Evolutionary conservation across 1,284 basidiomycete genomes (phyloP).

Genomic region (Ustilago trichophora): DNA sequence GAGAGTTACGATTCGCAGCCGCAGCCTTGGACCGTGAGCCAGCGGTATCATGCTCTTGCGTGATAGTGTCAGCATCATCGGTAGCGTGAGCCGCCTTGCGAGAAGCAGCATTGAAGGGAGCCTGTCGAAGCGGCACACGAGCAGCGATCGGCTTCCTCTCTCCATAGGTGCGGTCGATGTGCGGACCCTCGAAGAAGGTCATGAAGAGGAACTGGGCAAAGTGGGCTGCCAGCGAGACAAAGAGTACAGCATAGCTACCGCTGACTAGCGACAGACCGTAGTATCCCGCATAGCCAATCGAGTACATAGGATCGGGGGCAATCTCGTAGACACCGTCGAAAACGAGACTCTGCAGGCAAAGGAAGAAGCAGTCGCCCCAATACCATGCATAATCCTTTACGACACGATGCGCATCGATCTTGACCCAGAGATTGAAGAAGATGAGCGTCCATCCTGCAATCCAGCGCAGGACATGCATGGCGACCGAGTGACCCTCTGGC

Average conservation of each 20-base stretch:
- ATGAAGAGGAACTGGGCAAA: conserved; percentile 95
- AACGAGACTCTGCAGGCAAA: conserved; percentile 77
- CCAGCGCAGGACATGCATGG: conserved; percentile 86
- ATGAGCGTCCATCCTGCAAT: conserved; percentile 83
- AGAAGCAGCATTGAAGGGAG: conserved; percentile 57
- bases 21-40: not conserved
- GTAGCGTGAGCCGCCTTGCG: conserved; percentile 34
- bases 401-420: conserved; percentile 94
- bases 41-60: not conserved
- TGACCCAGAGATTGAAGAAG: conserved; percentile 97
- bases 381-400: conserved; percentile 85
- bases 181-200: conserved; percentile 96
- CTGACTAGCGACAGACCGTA: conserved; percentile 91
- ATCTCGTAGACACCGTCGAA: conserved; percentile 98
- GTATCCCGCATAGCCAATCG: conserved; percentile 77
- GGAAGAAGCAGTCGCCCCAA: conserved; percentile 98
- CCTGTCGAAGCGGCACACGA: conserved; percentile 31
- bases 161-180: conserved; percentile 69
- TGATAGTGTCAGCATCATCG: not conserved
- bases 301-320: conserved; percentile 89
- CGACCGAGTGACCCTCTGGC: conserved; percentile 76
- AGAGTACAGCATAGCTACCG: conserved; percentile 89
- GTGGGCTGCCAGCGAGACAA: conserved; percentile 90
- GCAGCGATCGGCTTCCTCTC: conserved; percentile 55
- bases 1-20: not conserved